phyloP scores from a whole-genome alignment of 23 red algal genomes.

The Gracilaria gracilis region DNA sequence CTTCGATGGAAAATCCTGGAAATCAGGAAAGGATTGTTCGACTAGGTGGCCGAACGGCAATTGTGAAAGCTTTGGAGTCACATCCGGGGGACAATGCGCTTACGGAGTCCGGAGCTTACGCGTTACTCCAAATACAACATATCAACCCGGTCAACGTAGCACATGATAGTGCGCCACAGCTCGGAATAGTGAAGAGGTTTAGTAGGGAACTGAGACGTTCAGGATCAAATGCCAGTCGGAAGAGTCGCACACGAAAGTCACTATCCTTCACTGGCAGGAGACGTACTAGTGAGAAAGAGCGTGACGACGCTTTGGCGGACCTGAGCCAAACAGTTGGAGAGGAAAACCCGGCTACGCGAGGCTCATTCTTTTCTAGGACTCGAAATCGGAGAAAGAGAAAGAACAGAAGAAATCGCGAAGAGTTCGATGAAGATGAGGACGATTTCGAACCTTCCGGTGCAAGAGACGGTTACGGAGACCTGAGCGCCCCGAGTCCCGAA shows the following conservation, averaged over 20 bases:
- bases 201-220: conserved; percentile 56
- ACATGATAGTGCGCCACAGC: conserved; percentile 40
- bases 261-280: conserved; percentile 42
- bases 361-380: conserved; percentile 12
- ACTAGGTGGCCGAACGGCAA: conserved; percentile 62
- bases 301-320: conserved; percentile 13
- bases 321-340: conserved; percentile 5
- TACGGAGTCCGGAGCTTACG: conserved; percentile 55
- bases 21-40: conserved; percentile 73
- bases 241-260: conserved; percentile 27
- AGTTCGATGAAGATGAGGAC: conserved; percentile 25
- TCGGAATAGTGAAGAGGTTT: conserved; percentile 64
- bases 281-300: conserved; percentile 21
- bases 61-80: conserved; percentile 63
- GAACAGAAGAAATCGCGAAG: background rate
- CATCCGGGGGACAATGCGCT: conserved; percentile 64
- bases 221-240: conserved; percentile 23
- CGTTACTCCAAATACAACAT: conserved; percentile 61
- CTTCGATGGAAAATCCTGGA: conserved; percentile 44
- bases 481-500: background rate
- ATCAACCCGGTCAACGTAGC: conserved; percentile 20
- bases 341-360: conserved; percentile 4
- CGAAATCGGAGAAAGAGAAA: conserved; percentile 34
- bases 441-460: conserved; percentile 19
- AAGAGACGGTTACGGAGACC: conserved; percentile 47